A percentile compares a stretch with the other conserved stretches of the same genome.
Evolutionary conservation across 2,329 filamentous ascomycete species (phyloP).

Genomic region (Neonectria sp.): DNA sequence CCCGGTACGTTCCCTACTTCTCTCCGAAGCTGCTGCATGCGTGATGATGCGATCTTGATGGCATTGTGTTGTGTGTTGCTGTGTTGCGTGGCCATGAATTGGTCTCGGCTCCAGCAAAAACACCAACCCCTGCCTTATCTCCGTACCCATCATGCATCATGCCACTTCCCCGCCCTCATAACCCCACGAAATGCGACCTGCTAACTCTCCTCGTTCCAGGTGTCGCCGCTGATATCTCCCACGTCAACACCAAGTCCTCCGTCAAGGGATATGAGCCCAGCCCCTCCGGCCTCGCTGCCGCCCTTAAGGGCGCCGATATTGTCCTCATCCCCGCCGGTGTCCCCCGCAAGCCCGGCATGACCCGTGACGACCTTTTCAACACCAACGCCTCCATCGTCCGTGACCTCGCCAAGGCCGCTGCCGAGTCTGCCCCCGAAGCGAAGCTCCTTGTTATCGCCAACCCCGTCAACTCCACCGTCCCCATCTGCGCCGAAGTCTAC

Average conservation of each 20-base stretch:
- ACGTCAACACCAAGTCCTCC: slow-evolving; percentile 98
- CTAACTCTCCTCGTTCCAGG: slow-evolving; percentile 67
- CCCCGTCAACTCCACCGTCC: slow-evolving; percentile 99
- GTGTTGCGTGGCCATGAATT: slow-evolving; percentile 3
- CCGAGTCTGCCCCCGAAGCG: slow-evolving; percentile 89
- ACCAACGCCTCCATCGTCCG: slow-evolving; percentile 99
- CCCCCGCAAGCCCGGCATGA: slow-evolving; percentile 99
- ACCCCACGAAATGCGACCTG: slow-evolving; percentile 13
- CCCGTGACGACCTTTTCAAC: slow-evolving; percentile 99
- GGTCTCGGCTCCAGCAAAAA: slow-evolving; percentile 6
- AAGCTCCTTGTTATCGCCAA: slow-evolving; percentile 99
- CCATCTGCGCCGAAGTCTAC: slow-evolving; percentile 97
- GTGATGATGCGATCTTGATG: slow-evolving; percentile 21
- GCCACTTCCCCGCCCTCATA: slow-evolving; percentile 33
- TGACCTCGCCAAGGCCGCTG: slow-evolving; percentile 95
- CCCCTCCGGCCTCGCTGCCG: slow-evolving; percentile 80
- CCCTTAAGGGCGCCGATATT: slow-evolving; percentile 90
- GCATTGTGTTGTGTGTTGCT: slow-evolving; percentile 8
- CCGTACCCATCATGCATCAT: slow-evolving; percentile 19
- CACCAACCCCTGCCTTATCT: slow-evolving; percentile 10
- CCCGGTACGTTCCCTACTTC: slow-evolving; percentile 78
- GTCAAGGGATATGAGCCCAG: slow-evolving; percentile 92
- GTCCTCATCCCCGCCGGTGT: slow-evolving; percentile 99
- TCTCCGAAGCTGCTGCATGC: neutral
- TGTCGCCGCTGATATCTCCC: slow-evolving; percentile 97